Percentiles rank a stretch among this genome's conserved stretches.
phyloP scores from a whole-genome alignment of 1,284 basidiomycete species.

The Ustilago shanxiensis region DNA sequence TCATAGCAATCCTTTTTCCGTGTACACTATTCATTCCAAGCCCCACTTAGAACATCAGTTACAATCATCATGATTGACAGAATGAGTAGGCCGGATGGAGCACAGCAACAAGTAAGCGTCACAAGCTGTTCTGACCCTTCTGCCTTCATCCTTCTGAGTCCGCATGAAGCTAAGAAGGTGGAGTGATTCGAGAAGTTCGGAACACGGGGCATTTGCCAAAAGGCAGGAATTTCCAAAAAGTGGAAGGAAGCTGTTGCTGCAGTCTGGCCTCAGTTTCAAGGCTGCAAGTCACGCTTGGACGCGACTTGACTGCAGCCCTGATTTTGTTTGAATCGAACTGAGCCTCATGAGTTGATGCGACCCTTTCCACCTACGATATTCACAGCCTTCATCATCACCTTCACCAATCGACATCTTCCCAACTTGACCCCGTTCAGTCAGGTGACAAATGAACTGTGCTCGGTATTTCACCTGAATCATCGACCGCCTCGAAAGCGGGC shows the following conservation, averaged over 20 bases:
- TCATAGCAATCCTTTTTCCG: background rate
- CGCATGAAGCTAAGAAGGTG: slow-evolving; percentile 7
- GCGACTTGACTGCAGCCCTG: slow-evolving; percentile 5
- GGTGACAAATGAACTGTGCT: background rate
- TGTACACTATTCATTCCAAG: background rate
- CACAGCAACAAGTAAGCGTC: background rate
- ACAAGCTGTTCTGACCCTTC: background rate
- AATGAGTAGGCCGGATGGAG: no score
- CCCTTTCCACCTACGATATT: background rate
- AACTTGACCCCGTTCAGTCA: background rate
- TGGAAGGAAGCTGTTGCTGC: background rate
- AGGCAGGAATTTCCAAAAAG: slow-evolving; percentile 16
- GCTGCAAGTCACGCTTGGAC: slow-evolving; percentile 11
- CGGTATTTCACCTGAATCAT: background rate
- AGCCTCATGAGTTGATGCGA: slow-evolving; percentile 4
- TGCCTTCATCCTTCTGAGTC: background rate
- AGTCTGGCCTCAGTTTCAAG: background rate
- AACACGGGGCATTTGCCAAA: slow-evolving; percentile 9
- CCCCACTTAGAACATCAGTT: background rate
- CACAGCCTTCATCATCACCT: background rate
- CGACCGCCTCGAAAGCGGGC: background rate
- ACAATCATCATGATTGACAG: background rate
- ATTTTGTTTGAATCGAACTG: background rate
- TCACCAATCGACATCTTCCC: background rate
- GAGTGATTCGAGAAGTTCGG: slow-evolving; percentile 16